Evolutionary conservation across 2,329 filamentous ascomycete genomes (phyloP), one percentile per base, ranked within the genome.

Genomic region (Fusarium devonianum): DNA sequence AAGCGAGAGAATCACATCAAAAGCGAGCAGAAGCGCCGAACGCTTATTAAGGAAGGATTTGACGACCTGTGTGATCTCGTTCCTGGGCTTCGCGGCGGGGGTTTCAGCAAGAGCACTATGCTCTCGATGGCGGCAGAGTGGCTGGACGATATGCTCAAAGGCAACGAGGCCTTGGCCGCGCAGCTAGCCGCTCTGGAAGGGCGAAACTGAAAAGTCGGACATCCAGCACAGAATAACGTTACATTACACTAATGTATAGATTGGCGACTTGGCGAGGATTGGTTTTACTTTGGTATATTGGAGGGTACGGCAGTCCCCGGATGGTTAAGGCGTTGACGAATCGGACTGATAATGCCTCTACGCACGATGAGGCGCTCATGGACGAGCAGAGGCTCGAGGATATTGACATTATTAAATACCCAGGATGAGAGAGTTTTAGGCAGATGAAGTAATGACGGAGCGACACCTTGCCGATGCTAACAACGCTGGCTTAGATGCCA

Each of bases 1-100:
- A 94, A 93, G 71, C 80, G 90, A 34, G 87, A 86, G 64, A 96
- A 96, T 61, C 90, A 95, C 67, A 94, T 96, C 58, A 80, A 86
- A 41, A 94, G 90, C 41, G 91, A 95, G 68, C 90, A 96, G 73
- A 95, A 94, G 71, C 82, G 92, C 23, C 81, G 91, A 36, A 90
- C 90, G 18, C 76, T 92, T 35, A 93, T 93, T 64, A 88, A 91
- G 66, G 82, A 89, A 58, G 90, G 90, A 0, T 96, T 93, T 62
- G 88, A 92, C 32, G 88, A 93, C 49, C 74, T 96, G n/a, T 84
- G 83, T 57, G 79, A 84, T 19, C 77, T 95, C 16, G 89, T 96
- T 0, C 91, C 92, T 0, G 87, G 85, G 12, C 77, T 95, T 9
- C 82, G 81, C 45, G 85, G 83, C 18, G 88, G 88, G 7, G 88